These are phyloP conservation scores for Yarrowia deformans DNA, from an alignment of 805 yeast genomes.

Conservation along the genomic window DNA sequence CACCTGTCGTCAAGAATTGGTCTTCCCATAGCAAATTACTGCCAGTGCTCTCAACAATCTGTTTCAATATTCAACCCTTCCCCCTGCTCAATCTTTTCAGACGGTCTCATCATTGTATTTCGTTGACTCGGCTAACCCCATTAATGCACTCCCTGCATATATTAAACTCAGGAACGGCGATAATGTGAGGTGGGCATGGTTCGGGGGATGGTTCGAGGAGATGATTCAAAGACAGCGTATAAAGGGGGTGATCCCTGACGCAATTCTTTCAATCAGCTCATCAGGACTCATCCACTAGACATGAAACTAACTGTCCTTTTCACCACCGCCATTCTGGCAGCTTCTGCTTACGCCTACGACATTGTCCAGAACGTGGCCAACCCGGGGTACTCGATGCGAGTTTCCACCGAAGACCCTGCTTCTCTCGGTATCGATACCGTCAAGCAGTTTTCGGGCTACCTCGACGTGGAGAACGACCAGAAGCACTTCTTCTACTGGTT, in stretches of 20 bases:
- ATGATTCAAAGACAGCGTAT: background rate
- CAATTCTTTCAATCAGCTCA: background rate
- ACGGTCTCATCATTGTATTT: background rate
- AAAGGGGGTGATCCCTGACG: background rate
- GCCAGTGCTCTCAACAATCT: too few relatives aligned
- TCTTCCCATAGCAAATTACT: too few relatives aligned
- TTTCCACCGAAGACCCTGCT: slow-evolving; percentile 19
- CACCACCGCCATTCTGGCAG: background rate
- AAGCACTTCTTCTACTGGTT: slow-evolving; percentile 82
- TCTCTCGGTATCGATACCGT: slow-evolving; percentile 72
- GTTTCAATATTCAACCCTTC: too few relatives aligned
- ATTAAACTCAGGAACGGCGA: slow-evolving; percentile 29
- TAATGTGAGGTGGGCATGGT: slow-evolving; percentile 1
- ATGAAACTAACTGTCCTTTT: background rate
- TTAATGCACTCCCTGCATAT: slow-evolving; percentile 26
- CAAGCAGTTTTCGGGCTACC: slow-evolving; percentile 79
- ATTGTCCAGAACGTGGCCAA: slow-evolving; percentile 18
- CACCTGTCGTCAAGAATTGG: too few relatives aligned
- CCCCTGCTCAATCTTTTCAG: background rate
- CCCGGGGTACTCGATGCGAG: slow-evolving; percentile 15
- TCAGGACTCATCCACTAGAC: background rate
- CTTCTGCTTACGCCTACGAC: slow-evolving; percentile 14
- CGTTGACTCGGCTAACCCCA: background rate
- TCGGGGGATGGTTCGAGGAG: background rate
- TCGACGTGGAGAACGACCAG: slow-evolving; percentile 72